A percentile compares a stretch with the other conserved stretches of the same genome.
Evolutionary conservation across 805 yeast genomes (phyloP).

Genomic region (Candida sanyiensis): DNA sequence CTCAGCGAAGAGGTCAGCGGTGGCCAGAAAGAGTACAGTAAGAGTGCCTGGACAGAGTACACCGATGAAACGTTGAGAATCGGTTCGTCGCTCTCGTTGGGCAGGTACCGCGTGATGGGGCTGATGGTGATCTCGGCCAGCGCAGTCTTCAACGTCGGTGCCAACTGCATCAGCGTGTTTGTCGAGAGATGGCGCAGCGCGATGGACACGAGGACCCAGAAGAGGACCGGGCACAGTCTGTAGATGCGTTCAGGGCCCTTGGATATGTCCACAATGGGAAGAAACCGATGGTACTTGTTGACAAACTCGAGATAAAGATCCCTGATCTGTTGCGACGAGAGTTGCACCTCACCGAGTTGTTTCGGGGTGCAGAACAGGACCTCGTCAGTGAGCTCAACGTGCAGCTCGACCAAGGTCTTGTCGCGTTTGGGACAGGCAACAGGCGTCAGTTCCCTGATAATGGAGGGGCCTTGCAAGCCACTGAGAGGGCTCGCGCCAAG

Average conservation of each 20-base stretch:
- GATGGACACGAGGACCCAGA: slow-evolving; percentile 89
- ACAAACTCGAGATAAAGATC: slow-evolving; percentile 66
- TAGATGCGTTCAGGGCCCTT: slow-evolving; percentile 81
- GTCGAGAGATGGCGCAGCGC: slow-evolving; percentile 62
- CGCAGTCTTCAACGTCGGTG: slow-evolving; percentile 67
- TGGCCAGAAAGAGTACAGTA: slow-evolving; percentile 91
- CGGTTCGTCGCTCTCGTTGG: slow-evolving; percentile 75
- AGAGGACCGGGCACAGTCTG: slow-evolving; percentile 76
- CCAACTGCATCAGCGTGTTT: slow-evolving; percentile 45
- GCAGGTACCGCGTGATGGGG: slow-evolving; percentile 81
- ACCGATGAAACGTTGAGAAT: slow-evolving; percentile 85
- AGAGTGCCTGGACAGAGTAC: slow-evolving; percentile 88
- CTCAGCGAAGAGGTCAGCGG: slow-evolving; percentile 90
- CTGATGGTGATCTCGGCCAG: slow-evolving; percentile 84
- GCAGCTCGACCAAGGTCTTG: slow-evolving; percentile 12
- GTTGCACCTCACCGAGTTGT: slow-evolving; percentile 59
- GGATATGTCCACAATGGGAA: slow-evolving; percentile 81
- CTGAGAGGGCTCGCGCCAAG: slow-evolving; percentile 6
- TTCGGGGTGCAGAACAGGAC: slow-evolving; percentile 57
- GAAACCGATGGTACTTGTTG: slow-evolving; percentile 70
- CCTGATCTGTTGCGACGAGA: slow-evolving; percentile 56
- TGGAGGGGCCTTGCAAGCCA: slow-evolving; percentile 19
- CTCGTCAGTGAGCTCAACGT: slow-evolving; percentile 28
- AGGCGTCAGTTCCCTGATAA: slow-evolving; percentile 21
- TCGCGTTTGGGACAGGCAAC: slow-evolving; percentile 6